phyloP scores from a whole-genome alignment of 2,329 filamentous ascomycete genomes.

The Elsinoe arachidis region DNA sequence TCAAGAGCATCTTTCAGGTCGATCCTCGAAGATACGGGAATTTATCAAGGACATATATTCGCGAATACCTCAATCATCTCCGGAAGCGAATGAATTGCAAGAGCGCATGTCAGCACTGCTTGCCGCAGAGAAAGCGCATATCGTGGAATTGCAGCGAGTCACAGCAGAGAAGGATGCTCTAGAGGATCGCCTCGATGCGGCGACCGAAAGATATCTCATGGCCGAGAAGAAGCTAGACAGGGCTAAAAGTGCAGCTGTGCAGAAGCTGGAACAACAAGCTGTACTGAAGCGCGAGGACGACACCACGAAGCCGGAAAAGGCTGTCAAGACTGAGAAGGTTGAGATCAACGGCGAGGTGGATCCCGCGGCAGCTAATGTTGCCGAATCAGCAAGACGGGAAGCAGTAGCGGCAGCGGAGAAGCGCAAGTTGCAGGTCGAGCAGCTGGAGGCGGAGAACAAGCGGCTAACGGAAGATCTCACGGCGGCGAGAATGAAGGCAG shows the following conservation, averaged over 20 bases:
- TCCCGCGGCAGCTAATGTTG: conserved; percentile 51
- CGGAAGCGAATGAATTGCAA: conserved; percentile 66
- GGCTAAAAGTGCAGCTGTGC: conserved; percentile 77
- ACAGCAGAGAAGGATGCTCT: conserved; percentile 73
- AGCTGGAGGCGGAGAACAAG: conserved; percentile 67
- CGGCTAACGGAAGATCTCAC: conserved; percentile 72
- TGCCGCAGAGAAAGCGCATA: conserved; percentile 71
- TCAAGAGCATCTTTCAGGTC: conserved; percentile 68
- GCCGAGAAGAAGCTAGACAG: conserved; percentile 93
- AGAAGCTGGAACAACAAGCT: conserved; percentile 85
- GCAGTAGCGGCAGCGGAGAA: conserved; percentile 66
- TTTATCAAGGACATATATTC: conserved; percentile 63
- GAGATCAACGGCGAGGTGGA: conserved; percentile 46
- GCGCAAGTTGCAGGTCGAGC: conserved; percentile 80
- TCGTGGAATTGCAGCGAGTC: conserved; percentile 66
- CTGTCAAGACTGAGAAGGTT: conserved; percentile 42
- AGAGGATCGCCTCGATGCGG: conserved; percentile 77
- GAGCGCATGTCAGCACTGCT: conserved; percentile 65
- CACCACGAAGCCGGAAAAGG: conserved; percentile 25
- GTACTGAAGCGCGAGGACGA: conserved; percentile 55
- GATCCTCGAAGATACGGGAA: conserved; percentile 65
- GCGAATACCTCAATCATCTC: conserved; percentile 42
- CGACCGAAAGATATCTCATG: conserved; percentile 84
- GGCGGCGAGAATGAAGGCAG: conserved; percentile 56
- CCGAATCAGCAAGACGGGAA: conserved; percentile 70